Evolutionary conservation across 73 alveolate genomes (phyloP), one percentile per base, ranked within the genome.

Genomic region (Blepharisma japonicum): DNA sequence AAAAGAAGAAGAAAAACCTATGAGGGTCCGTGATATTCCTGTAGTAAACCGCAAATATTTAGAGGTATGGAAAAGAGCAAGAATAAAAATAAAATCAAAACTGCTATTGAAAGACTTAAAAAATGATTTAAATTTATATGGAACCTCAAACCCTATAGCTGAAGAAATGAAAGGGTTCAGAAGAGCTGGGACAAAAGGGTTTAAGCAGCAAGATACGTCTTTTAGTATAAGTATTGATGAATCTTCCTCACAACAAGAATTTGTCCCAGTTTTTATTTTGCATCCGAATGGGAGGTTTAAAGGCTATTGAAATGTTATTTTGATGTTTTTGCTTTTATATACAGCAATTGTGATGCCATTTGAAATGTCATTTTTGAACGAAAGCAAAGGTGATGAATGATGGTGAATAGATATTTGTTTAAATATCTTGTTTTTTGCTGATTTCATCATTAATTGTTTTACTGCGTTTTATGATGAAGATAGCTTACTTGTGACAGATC

Each of bases 321-420:
- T 90, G 21, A 71, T 90, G 25, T 68, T 90, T n/a, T 54, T 90
- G 7, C 48, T 90, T 7, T 14, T 87, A 7, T 84, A 84, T 53
- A 81, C 86, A 1, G 94, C 94, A 21, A 83, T 83, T 9, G 20
- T 90, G 27, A 87, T 86, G 86, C 96, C 96, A 20, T 87, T 68
- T 68, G 56, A 56, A 51, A 56, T 90, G 18, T 74, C 94, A 7
- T 90, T 90, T 68, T 76, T 68, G 11, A 87, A 77, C 4, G 79
- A 50, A 21, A 70, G 38, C 45, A 53, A n/a, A 18, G 55, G 68
- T 2, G 53, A 20, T 48, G 55, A 87, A 46, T 79, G 86, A 79
- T 86, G 48, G 45, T 8, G 70, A 11, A 67, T 79, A 6, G 95
- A 86, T 53, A 6, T 83, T 0, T 23, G 72, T 9, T 56, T 85